A percentile compares a stretch with the other conserved stretches of the same genome.
These are phyloP conservation scores for Pichia kluyveri DNA, from an alignment of 805 yeast species.

Conservation along the genomic window DNA sequence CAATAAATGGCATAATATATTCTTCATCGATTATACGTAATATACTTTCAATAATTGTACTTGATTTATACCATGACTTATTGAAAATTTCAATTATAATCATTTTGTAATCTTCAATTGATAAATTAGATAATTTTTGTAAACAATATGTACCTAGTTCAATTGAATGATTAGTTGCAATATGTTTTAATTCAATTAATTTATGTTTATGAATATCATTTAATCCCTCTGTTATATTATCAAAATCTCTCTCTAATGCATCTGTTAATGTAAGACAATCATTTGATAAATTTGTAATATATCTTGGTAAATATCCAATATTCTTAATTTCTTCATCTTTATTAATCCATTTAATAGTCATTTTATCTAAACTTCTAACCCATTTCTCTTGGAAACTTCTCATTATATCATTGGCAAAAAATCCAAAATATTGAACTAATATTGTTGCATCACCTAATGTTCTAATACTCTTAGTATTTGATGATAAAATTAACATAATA, in stretches of 20 bases:
- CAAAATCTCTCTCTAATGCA: constrained; percentile 19
- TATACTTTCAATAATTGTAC: constrained; percentile 18
- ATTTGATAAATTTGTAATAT: constrained; percentile 23
- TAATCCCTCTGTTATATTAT: constrained; percentile 14
- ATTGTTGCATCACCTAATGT: constrained; percentile 28
- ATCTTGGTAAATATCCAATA: constrained; percentile 23
- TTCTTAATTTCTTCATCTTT: background rate
- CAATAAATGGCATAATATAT: constrained; percentile 22
- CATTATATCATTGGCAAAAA: constrained; percentile 17
- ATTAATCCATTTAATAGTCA: constrained; percentile 10
- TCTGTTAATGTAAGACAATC: constrained; percentile 24
- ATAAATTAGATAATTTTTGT: constrained; percentile 18
- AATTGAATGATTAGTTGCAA: constrained; percentile 16
- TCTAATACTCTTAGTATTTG: constrained; percentile 28
- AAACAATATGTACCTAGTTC: constrained; percentile 21
- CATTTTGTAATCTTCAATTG: constrained; percentile 18
- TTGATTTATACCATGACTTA: constrained; percentile 23
- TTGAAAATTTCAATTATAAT: constrained; percentile 18
- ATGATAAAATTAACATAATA: constrained; percentile 18
- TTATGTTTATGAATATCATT: constrained; percentile 19
- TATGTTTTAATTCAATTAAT: constrained; percentile 10
- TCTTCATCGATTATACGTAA: constrained; percentile 19
- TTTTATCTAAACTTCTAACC: constrained; percentile 13
- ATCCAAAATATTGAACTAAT: constrained; percentile 17
- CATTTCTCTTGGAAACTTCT: constrained; percentile 16